Base-by-base conservation (phyloP, 208 protist species). In the Trypanosoma conorhini region DNA sequence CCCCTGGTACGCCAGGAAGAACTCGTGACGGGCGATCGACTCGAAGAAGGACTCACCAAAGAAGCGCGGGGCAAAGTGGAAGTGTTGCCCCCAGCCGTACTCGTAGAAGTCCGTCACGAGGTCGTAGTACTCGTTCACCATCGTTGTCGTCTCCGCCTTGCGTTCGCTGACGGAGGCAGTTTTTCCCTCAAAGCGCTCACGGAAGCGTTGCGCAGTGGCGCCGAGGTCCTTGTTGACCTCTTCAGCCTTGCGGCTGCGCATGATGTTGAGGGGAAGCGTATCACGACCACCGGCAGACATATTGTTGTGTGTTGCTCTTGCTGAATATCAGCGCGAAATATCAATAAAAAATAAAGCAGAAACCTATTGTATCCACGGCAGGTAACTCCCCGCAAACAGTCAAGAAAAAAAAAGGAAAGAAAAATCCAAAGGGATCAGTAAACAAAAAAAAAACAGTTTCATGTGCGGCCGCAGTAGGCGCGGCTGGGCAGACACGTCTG, bases 61-160 rank as follows among this genome's bases (percentile, higher is more conserved):
- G 76, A 87, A 92, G 46, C 79, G 84, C 12, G 89, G 80, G 46
- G 95, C 94, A 75, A 99, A 99, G 79, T 99, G 97, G 83, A 99
- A 99, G 76, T 90, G 92, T 74, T 98, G 89, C 60, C 98, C 96
- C 97, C 97, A 99, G 69, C 98, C 98, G 62, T 93, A 99, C 84
- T 98, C 95, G 84, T 99, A 99, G 73, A 98, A 98, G 81, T 98
- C 93, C 42, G 97, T 98, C 56, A 97, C 97, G n/a, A 98, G 76
- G 82, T 99, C 96, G 82, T 98, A 99, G 88, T 98, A 99, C 72
- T 92, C 83, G 76, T 98, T 98, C 57, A 98, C 95, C 82, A 96
- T 83, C 28, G 79, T 84, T 19, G 86, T 92, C 56, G 89, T 82
- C 54, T 86, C 85, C 40, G 62, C 79, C 74, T 92, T 89, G 80